Evolutionary conservation across 208 protist species (phyloP).

Genomic region (Trypanosoma lewisi): DNA sequence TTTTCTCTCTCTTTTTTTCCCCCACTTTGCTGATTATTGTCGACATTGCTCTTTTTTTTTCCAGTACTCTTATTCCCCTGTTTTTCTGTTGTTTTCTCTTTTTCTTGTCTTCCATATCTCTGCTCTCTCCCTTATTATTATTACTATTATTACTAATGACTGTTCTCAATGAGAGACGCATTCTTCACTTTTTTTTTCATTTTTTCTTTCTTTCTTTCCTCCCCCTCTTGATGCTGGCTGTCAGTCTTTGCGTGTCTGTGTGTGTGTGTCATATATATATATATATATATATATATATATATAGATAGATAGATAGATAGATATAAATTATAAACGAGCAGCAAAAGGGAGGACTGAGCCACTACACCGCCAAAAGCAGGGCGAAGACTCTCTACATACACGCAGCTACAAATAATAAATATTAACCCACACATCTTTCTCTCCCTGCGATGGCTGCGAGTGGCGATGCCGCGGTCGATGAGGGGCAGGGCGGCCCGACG

Average conservation of each 20-base stretch:
- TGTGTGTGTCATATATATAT: background rate
- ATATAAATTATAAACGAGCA: too few species aligned
- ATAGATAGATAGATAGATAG: background rate
- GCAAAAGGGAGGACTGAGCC: background rate
- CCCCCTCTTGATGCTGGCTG: background rate
- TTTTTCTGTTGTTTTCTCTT: conserved; percentile 11
- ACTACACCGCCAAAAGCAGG: too few species aligned
- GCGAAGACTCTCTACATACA: too few species aligned
- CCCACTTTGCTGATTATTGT: background rate
- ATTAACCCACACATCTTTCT: background rate
- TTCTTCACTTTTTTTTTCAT: conserved; percentile 17
- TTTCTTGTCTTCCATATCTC: conserved; percentile 3
- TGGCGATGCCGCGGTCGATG: background rate
- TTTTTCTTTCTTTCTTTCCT: background rate
- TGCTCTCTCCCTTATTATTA: background rate
- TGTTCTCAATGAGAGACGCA: background rate
- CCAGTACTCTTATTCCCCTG: background rate
- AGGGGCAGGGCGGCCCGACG: background rate
- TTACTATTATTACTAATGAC: background rate
- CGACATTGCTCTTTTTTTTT: background rate
- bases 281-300: background rate
- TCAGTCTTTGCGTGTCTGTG: background rate
- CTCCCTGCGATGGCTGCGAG: background rate
- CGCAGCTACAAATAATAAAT: background rate
- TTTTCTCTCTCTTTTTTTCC: conserved; percentile 10